Conservation (phyloP, 1,284 basidiomycete genomes). For the Microbotryomycetes sp. region DNA sequence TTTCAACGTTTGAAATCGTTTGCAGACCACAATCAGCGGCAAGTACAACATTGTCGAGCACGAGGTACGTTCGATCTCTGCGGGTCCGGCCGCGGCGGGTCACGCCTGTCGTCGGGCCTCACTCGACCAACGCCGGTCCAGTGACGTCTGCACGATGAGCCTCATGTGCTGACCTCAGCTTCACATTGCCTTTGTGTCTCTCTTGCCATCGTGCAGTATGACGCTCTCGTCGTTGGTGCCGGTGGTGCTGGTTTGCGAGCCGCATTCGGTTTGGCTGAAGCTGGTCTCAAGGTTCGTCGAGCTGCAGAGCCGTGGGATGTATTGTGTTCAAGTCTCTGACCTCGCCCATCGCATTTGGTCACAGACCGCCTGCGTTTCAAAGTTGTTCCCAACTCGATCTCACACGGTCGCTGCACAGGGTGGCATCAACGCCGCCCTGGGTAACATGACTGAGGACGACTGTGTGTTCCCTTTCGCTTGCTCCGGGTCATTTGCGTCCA, state of each 20-base stretch:
- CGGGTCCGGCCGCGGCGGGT: constrained; percentile 30
- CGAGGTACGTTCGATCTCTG: constrained; percentile 40
- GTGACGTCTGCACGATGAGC: background rate
- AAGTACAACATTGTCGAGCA: constrained; percentile 97
- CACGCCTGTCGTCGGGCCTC: background rate
- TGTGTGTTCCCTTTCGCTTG: constrained; percentile 5
- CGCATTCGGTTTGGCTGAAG: constrained; percentile 97
- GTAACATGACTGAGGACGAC: constrained; percentile 88
- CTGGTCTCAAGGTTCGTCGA: constrained; percentile 91
- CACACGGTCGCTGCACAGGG: constrained; percentile 98
- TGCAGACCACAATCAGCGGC: constrained; percentile 45
- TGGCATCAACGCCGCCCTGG: constrained; percentile 97
- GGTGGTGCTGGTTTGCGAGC: constrained; percentile 97
- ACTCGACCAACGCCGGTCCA: background rate
- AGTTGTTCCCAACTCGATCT: constrained; percentile 98
- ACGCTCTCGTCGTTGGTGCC: constrained; percentile 93
- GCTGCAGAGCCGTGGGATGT: too few relatives aligned
- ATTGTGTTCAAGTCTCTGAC: constrained; percentile 32
- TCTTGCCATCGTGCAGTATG: constrained; percentile 57
- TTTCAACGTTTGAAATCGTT: background rate
- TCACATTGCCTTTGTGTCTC: background rate
- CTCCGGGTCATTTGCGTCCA: background rate
- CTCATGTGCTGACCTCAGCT: too few relatives aligned
- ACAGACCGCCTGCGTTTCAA: constrained; percentile 83
- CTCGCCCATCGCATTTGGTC: background rate